Evolutionary conservation across 2,329 filamentous ascomycete species (phyloP).

Genomic region (Coniochaeta prunicola): DNA sequence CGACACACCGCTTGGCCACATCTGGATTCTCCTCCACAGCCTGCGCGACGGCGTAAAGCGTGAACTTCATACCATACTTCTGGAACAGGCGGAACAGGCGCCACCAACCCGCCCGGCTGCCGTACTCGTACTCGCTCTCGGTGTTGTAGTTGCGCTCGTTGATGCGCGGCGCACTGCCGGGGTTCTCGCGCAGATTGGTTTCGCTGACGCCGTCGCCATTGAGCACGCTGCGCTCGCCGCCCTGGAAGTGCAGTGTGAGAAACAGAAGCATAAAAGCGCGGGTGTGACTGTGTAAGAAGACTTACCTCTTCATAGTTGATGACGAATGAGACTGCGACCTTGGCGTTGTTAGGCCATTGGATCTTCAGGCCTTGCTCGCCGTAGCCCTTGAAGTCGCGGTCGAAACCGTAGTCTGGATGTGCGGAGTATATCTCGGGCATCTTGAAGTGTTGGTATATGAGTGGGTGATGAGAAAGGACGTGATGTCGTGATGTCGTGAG

Average conservation of each 20-base stretch:
- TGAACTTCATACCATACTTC: slow-evolving; percentile 39
- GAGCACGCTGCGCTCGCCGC: slow-evolving; percentile 27
- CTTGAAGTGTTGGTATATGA: neutral
- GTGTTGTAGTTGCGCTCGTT: slow-evolving; percentile 37
- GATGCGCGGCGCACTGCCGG: slow-evolving; percentile 22
- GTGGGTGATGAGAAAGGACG: neutral
- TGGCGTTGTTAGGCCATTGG: slow-evolving; percentile 32
- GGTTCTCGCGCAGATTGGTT: slow-evolving; percentile 30
- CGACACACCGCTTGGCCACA: slow-evolving; percentile 37
- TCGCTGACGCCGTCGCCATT: slow-evolving; percentile 30
- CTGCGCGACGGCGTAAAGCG: slow-evolving; percentile 40
- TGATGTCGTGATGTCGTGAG: neutral
- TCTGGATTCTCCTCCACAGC: slow-evolving; percentile 40
- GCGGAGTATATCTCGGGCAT: neutral
- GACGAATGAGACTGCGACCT: slow-evolving; percentile 36
- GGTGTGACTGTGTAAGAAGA: neutral
- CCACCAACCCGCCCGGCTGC: slow-evolving; percentile 41
- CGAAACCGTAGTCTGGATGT: neutral
- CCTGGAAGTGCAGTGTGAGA: slow-evolving; percentile 6
- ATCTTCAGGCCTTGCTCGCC: slow-evolving; percentile 18
- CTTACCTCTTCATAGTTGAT: slow-evolving; percentile 36
- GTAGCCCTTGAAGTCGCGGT: neutral
- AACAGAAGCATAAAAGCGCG: neutral
- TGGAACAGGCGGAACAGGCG: slow-evolving; percentile 41
- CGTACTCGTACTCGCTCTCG: slow-evolving; percentile 45